These are phyloP conservation scores for Cryoendolithus antarcticus DNA, from an alignment of 2,329 filamentous ascomycete species.

Conservation along the genomic window DNA sequence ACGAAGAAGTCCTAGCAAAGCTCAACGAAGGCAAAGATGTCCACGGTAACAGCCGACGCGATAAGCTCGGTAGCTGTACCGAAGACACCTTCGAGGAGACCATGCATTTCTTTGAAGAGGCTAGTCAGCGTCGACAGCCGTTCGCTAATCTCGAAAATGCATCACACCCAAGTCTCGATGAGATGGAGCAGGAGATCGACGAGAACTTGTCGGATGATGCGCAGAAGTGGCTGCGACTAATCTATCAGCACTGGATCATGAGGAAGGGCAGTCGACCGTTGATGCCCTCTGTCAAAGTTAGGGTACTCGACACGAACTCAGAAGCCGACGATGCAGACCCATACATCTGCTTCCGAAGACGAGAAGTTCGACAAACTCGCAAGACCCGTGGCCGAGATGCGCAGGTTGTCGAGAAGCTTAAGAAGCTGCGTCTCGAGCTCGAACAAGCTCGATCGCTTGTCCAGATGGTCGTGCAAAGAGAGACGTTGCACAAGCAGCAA, in stretches of 20 bases:
- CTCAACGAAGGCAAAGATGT: constrained; percentile 67
- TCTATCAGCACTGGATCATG: constrained; percentile 83
- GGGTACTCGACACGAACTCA: constrained; percentile 69
- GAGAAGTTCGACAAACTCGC: constrained; percentile 84
- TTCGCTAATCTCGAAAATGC: constrained; percentile 85
- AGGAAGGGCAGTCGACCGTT: constrained; percentile 59
- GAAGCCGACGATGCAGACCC: constrained; percentile 94
- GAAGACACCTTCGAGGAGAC: constrained; percentile 89
- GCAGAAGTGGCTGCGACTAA: constrained; percentile 55
- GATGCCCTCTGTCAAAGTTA: constrained; percentile 63
- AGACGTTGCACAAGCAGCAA: constrained; percentile 65
- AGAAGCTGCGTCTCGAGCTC: constrained; percentile 78
- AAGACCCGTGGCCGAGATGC: constrained; percentile 91
- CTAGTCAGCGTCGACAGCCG: constrained; percentile 68
- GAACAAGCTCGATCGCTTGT: constrained; percentile 79
- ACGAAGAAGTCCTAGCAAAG: constrained; percentile 70
- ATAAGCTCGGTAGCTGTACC: constrained; percentile 49
- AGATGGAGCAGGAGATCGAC: constrained; percentile 52
- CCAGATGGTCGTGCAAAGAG: constrained; percentile 64
- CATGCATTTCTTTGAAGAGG: constrained; percentile 91
- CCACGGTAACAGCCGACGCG: constrained; percentile 17
- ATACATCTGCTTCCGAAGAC: constrained; percentile 93
- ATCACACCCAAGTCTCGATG: constrained; percentile 50
- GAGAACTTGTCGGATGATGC: constrained; percentile 38
- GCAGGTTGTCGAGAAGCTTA: constrained; percentile 87